phyloP scores from a whole-genome alignment of 2,329 filamentous ascomycete genomes.

The Diaporthe sp. region DNA sequence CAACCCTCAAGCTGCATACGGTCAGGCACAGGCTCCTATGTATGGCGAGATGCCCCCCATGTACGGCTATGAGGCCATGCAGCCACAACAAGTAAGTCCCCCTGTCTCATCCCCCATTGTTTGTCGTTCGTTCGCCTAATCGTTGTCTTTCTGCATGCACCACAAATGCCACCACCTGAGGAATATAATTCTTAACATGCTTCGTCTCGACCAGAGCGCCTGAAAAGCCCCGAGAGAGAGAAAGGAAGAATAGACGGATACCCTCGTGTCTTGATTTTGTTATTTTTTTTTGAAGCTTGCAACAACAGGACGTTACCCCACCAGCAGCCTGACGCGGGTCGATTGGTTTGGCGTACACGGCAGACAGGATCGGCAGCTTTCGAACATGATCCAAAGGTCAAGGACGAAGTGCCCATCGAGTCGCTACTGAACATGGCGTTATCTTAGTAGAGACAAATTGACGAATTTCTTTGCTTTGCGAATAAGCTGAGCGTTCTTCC shows the following conservation, averaged over 20 bases:
- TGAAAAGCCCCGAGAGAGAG: conserved; percentile 19
- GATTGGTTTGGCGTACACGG: conserved; percentile 30
- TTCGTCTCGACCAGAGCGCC: conserved; percentile 40
- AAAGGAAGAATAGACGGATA: conserved; percentile 23
- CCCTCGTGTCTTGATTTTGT: conserved; percentile 16
- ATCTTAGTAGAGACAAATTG: conserved; percentile 35
- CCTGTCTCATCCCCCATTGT: conserved; percentile 12
- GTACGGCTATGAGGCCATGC: conserved; percentile 86
- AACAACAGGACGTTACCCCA: conserved; percentile 34
- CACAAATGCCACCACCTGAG: conserved; percentile 58
- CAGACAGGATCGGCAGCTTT: conserved; percentile 17
- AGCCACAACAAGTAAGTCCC: conserved; percentile 82
- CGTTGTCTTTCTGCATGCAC: conserved; percentile 51
- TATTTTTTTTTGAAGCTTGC: conserved; percentile 5
- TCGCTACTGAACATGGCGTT: conserved; percentile 23
- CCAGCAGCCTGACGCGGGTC: conserved; percentile 30
- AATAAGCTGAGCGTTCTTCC: neutral
- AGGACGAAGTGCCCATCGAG: conserved; percentile 3
- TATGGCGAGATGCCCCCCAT: conserved; percentile 87
- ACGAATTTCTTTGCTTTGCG: conserved; percentile 17
- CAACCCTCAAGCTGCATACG: conserved; percentile 79
- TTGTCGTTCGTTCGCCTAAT: conserved; percentile 30
- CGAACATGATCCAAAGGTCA: conserved; percentile 20
- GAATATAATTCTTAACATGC: conserved; percentile 55
- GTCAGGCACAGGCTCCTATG: conserved; percentile 83